Evolutionary conservation across 176 grass and related monocot genomes (phyloP).

Genomic region (Ensete ventricosum): DNA sequence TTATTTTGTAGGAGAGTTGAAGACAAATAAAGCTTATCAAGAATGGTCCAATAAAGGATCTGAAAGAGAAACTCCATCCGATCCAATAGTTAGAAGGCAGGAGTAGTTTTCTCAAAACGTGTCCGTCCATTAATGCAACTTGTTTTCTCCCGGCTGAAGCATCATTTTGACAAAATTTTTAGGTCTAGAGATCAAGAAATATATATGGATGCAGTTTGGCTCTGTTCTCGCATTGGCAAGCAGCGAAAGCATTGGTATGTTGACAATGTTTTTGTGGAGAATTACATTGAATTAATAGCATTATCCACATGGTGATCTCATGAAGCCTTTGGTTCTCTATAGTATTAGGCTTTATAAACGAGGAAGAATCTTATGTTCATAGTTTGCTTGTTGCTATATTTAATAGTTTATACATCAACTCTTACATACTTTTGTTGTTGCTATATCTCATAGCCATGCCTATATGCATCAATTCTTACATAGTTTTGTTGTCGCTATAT

Average conservation of each 20-base stretch:
- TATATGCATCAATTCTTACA: no score
- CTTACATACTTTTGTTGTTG: no score
- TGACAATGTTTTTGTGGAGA: background rate
- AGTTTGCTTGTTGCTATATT: no score
- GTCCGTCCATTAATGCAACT: background rate
- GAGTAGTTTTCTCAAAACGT: conserved; percentile 17
- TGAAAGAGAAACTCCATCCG: conserved; percentile 63
- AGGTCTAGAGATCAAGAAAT: conserved; percentile 57
- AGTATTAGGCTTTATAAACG: no score
- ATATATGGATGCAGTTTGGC: conserved; percentile 45
- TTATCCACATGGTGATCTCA: background rate
- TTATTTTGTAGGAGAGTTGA: conserved; percentile 49
- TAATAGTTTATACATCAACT: no score
- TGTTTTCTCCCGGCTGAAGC: background rate
- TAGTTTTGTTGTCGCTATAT: no score
- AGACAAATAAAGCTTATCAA: conserved; percentile 54
- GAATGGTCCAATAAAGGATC: conserved; percentile 83
- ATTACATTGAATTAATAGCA: background rate
- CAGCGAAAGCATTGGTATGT: conserved; percentile 10
- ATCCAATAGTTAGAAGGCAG: conserved; percentile 63
- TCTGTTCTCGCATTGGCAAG: conserved; percentile 48
- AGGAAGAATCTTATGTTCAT: no score
- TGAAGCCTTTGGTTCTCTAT: no score
- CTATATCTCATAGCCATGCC: no score
- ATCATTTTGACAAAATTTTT: background rate